Conservation (phyloP, 306 rosid species). For the Vachellia pachyceras region DNA sequence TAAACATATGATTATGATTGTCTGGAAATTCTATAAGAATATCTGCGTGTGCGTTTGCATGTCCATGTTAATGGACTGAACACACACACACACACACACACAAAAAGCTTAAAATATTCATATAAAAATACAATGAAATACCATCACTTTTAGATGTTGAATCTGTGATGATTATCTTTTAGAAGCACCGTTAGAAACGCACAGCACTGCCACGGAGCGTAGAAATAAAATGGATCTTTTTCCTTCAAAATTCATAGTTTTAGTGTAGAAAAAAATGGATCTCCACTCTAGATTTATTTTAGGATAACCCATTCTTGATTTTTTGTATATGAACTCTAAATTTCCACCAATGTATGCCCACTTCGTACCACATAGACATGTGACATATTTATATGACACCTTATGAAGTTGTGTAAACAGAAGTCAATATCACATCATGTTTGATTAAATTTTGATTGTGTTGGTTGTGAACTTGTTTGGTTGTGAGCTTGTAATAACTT, state of each 20-base stretch:
- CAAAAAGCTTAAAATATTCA: not conserved
- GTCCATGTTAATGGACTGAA: not conserved
- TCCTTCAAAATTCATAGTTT: not conserved
- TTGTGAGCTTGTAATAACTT: not conserved
- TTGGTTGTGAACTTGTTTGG: not conserved
- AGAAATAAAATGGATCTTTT: conserved; percentile 12
- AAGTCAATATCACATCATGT: not conserved
- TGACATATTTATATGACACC: not conserved
- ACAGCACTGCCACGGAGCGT: not conserved
- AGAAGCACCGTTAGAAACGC: not conserved
- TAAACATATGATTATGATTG: conserved; percentile 14
- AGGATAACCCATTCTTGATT: not conserved
- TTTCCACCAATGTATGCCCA: too few species aligned
- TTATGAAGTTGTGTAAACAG: not conserved
- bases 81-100: not conserved
- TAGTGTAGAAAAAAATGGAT: conserved; percentile 3
- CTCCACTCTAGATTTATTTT: not conserved
- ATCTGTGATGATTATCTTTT: not conserved
- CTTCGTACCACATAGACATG: not conserved
- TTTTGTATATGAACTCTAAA: not conserved
- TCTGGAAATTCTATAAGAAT: conserved; percentile 12
- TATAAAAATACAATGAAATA: not conserved
- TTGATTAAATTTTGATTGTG: not conserved
- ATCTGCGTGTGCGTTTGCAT: not conserved
- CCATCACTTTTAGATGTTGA: conserved; percentile 10